These are phyloP conservation scores for Haplosporangium sp. DNA, from an alignment of 371 early-diverging fungal genomes.

Conservation along the genomic window DNA sequence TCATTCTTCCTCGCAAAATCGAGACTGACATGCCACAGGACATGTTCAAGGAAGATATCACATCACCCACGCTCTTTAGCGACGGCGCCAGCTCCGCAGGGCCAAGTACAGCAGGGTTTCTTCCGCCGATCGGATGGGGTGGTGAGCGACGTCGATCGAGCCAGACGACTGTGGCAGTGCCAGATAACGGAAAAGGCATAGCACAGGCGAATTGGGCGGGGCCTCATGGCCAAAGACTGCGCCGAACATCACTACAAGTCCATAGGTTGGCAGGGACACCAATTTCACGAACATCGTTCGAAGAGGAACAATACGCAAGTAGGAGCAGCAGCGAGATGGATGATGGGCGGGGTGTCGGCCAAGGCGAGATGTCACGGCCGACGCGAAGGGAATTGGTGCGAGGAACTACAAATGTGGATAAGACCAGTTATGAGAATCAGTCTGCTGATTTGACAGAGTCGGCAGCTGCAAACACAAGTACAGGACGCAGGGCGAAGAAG, in stretches of 20 bases:
- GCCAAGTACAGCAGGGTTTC: slow-evolving; percentile 34
- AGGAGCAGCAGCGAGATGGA: slow-evolving; percentile 12
- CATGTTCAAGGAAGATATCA: slow-evolving; percentile 5
- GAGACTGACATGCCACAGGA: slow-evolving; percentile 13
- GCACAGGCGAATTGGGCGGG: slow-evolving; percentile 27
- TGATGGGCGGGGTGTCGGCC: slow-evolving; percentile 42
- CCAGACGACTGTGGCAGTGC: slow-evolving; percentile 33
- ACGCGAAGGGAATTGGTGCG: not conserved
- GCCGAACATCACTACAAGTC: slow-evolving; percentile 24
- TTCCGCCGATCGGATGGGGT: slow-evolving; percentile 37
- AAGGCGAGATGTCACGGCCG: not conserved
- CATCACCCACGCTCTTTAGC: slow-evolving; percentile 20
- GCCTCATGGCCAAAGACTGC: slow-evolving; percentile 16
- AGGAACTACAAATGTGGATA: slow-evolving; percentile 3
- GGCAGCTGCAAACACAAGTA: not conserved
- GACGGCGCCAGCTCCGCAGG: slow-evolving; percentile 22
- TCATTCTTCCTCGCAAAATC: slow-evolving; percentile 43
- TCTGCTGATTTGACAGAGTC: not conserved
- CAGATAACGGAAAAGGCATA: slow-evolving; percentile 33
- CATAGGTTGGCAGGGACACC: not conserved
- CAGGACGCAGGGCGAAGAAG: not conserved
- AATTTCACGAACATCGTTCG: not conserved
- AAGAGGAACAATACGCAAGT: not conserved
- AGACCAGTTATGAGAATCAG: slow-evolving; percentile 23
- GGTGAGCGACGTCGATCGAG: slow-evolving; percentile 50